phyloP scores from a whole-genome alignment of 108 stramenopile species.

The Fragilaria radians region DNA sequence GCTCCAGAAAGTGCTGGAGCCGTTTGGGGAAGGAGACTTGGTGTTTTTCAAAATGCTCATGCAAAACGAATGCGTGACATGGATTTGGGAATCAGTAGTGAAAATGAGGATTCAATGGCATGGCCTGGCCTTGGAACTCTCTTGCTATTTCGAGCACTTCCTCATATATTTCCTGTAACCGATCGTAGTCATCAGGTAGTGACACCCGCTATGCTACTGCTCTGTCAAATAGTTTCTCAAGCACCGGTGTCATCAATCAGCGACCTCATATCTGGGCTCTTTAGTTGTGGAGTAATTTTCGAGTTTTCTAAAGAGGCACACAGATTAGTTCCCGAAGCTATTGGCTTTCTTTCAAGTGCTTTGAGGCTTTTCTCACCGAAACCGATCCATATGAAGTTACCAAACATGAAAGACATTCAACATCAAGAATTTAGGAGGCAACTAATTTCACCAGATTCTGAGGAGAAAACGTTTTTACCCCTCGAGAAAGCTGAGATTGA shows the following conservation, averaged over 20 bases:
- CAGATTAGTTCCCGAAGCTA: conserved; percentile 76
- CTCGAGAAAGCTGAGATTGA: conserved; percentile 51
- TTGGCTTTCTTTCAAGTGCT: conserved; percentile 63
- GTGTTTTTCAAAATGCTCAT: conserved; percentile 77
- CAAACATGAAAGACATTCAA: conserved; percentile 2
- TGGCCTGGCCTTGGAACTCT: conserved; percentile 88
- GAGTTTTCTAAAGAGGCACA: conserved; percentile 81
- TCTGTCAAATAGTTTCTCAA: conserved; percentile 81
- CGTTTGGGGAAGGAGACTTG: conserved; percentile 75
- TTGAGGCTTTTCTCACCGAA: conserved; percentile 66
- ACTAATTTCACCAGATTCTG: not conserved
- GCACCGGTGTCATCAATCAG: conserved; percentile 60
- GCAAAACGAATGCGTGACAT: conserved; percentile 80
- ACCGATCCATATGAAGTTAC: conserved; percentile 9
- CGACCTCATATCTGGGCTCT: conserved; percentile 74
- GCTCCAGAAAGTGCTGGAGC: conserved; percentile 77
- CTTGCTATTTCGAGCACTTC: conserved; percentile 69
- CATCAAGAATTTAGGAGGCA: not conserved
- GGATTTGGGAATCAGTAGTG: conserved; percentile 48
- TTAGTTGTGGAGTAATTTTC: conserved; percentile 68
- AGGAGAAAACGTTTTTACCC: conserved; percentile 10
- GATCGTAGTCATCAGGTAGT: conserved; percentile 89
- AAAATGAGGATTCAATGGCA: conserved; percentile 44
- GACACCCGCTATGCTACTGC: conserved; percentile 70
- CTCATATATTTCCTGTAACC: conserved; percentile 87